These are phyloP conservation scores for Pythium volutum DNA, from an alignment of 352 stramenopile species.

Conservation along the genomic window DNA sequence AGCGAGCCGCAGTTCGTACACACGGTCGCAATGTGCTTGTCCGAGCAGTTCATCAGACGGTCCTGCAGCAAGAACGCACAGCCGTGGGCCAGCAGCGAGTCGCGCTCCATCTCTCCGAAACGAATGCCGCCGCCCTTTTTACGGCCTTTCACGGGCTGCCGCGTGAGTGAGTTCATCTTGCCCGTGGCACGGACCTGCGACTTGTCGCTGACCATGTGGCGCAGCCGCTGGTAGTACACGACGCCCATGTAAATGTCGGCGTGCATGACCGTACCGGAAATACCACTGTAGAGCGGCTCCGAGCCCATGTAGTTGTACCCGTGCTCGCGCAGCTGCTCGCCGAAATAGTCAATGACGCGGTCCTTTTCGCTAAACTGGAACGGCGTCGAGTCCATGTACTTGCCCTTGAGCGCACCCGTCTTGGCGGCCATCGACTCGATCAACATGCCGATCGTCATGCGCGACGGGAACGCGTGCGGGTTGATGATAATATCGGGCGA, in stretches of 20 bases:
- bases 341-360: conserved; percentile 99
- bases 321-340: conserved; percentile 95
- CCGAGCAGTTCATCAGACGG: conserved; percentile 98
- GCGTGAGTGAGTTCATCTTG: conserved; percentile 98
- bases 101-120: conserved; percentile 99
- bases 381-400: conserved; percentile 97
- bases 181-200: conserved; percentile 98
- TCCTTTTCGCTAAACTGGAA: conserved; percentile 99
- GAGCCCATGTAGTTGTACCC: conserved; percentile 99
- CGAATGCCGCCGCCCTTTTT: conserved; percentile 99
- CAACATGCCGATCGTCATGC: conserved; percentile 96
- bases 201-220: conserved; percentile 99
- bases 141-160: conserved; percentile 99
- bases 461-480: conserved; percentile 96
- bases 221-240: conserved; percentile 99
- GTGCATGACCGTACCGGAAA: conserved; percentile 98
- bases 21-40: conserved; percentile 97
- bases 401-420: conserved; percentile 96
- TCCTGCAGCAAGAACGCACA: conserved; percentile 96
- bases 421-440: conserved; percentile 99
- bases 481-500: conserved; percentile 99
- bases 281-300: conserved; percentile 98
- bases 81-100: conserved; percentile 98
- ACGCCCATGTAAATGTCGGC: conserved; percentile 99
- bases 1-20: conserved; percentile 92